These are phyloP conservation scores for Polygonum aviculare DNA, from an alignment of 148 eudicot species.

Conservation along the genomic window DNA sequence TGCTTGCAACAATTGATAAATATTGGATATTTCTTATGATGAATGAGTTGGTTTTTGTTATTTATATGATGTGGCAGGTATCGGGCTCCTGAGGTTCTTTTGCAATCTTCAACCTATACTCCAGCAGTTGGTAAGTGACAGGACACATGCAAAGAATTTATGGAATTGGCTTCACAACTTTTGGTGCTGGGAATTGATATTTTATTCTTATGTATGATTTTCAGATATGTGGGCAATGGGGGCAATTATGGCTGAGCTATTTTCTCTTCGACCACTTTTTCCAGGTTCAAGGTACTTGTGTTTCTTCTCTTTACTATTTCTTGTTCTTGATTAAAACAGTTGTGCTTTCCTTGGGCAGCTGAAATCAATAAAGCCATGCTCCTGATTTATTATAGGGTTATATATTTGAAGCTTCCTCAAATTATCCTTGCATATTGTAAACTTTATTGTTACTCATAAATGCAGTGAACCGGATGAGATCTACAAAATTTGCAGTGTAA, in stretches of 20 bases:
- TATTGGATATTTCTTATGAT: neutral
- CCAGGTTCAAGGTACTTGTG: constrained; percentile 69
- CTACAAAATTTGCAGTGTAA: constrained; percentile 75
- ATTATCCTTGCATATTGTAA: neutral
- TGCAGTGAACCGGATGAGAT: constrained; percentile 89
- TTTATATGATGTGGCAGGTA: constrained; percentile 44
- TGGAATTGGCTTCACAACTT: neutral
- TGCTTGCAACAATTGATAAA: neutral
- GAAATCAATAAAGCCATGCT: neutral
- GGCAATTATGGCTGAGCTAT: constrained; percentile 91
- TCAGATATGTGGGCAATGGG: constrained; percentile 99
- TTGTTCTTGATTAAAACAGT: neutral
- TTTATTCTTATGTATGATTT: neutral
- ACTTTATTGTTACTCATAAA: neutral
- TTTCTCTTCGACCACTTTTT: constrained; percentile 80
- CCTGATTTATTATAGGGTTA: neutral
- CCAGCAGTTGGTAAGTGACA: constrained; percentile 68
- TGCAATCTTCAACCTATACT: constrained; percentile 68
- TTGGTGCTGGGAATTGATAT: neutral
- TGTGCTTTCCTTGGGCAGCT: neutral
- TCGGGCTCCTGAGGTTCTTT: constrained; percentile 96
- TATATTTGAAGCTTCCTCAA: neutral
- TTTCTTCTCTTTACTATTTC: neutral
- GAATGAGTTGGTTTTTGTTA: neutral
- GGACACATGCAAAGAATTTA: neutral